Conservation (phyloP, 148 eudicot genomes). For the Vaccinium macrocarpon region DNA sequence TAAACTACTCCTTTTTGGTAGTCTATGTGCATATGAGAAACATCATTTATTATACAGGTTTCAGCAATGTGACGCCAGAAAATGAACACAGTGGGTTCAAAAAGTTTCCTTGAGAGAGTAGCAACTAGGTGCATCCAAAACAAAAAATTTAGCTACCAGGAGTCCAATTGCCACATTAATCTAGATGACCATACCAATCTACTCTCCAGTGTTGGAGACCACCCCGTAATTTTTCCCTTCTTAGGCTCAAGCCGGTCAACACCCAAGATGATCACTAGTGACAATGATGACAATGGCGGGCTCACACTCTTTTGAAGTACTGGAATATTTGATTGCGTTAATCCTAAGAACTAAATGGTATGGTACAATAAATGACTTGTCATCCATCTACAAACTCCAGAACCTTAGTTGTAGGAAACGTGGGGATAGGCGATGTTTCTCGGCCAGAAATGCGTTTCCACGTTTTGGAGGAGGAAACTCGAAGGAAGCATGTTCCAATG, state of each 20-base stretch:
- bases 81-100: neutral
- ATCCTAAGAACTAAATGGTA: neutral
- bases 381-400: neutral
- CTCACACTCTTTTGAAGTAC: neutral
- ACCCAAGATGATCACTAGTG: neutral
- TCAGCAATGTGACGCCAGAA: neutral
- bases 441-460: too few species aligned
- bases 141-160: neutral
- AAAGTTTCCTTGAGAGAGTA: neutral
- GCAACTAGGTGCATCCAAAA: neutral
- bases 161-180: neutral
- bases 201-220: neutral
- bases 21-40: neutral
- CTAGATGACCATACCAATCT: neutral
- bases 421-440: too few species aligned
- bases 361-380: neutral
- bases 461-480: too few species aligned
- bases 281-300: neutral
- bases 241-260: neutral
- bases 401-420: neutral
- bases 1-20: neutral
- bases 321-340: neutral
- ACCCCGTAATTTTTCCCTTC: neutral
- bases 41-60: neutral
- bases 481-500: too few species aligned